Conservation (phyloP, 129 eudicot genomes). For the sunflower (Helianthus annuus) region DNA sequence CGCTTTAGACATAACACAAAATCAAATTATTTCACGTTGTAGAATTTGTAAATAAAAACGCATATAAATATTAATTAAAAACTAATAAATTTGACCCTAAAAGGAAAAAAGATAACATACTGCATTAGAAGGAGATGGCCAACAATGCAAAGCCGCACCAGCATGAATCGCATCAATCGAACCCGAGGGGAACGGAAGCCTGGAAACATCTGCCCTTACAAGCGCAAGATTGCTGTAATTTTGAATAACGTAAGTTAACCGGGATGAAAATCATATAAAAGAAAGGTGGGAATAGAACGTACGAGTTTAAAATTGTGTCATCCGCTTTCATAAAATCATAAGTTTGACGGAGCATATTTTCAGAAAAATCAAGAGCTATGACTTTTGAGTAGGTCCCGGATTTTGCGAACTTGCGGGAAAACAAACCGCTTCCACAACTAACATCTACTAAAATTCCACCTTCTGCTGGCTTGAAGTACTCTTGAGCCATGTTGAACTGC, state of each 20-base stretch:
- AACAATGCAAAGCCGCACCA: constrained; percentile 98
- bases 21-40: not conserved
- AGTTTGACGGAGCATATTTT: constrained; percentile 93
- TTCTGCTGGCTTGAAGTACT: constrained; percentile 77
- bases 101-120: constrained; percentile 49
- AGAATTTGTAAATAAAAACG: not conserved
- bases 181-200: constrained; percentile 90
- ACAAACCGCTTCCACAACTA: constrained; percentile 96
- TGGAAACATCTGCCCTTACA: constrained; percentile 95
- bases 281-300: not conserved
- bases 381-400: constrained; percentile 80
- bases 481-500: constrained; percentile 96
- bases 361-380: constrained; percentile 93
- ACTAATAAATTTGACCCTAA: not conserved
- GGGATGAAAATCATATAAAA: not conserved
- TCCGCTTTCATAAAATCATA: constrained; percentile 80
- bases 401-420: constrained; percentile 86
- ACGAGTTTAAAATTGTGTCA: constrained; percentile 54
- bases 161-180: constrained; percentile 97
- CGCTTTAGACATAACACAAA: not conserved
- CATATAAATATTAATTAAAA: not conserved
- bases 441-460: constrained; percentile 90
- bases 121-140: constrained; percentile 99
- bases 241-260: not conserved
- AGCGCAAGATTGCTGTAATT: constrained; percentile 86